phyloP scores from a whole-genome alignment of 2,329 filamentous ascomycete species.

The Dactylellina drechsleri region DNA sequence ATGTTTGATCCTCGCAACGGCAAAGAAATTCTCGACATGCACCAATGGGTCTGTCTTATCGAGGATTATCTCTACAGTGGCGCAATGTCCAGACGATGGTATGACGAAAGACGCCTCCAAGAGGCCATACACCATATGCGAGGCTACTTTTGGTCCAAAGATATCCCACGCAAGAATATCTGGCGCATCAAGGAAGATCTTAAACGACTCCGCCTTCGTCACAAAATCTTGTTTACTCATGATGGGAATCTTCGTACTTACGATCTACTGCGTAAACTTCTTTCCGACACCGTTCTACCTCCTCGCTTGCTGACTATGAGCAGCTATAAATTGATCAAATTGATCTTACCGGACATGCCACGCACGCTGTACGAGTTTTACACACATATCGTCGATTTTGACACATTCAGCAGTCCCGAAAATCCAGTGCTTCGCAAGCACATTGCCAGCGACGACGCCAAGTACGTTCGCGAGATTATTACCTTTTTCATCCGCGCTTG shows the following conservation, averaged over 20 bases:
- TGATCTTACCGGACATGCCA: conserved; percentile 29
- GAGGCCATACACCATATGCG: conserved; percentile 37
- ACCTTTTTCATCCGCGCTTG: conserved; percentile 30
- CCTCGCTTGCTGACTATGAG: conserved; percentile 44
- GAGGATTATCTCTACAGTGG: conserved; percentile 24
- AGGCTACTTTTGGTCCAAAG: conserved; percentile 31
- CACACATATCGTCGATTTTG: conserved; percentile 28
- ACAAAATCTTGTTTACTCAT: conserved; percentile 41
- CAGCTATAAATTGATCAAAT: conserved; percentile 30
- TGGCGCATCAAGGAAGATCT: conserved; percentile 34
- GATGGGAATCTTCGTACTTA: conserved; percentile 40
- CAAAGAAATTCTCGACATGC: conserved; percentile 27
- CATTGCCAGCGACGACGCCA: conserved; percentile 22
- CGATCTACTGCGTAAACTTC: conserved; percentile 29
- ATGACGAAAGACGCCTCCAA: conserved; percentile 14
- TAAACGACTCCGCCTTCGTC: conserved; percentile 10
- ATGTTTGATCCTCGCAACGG: conserved; percentile 47
- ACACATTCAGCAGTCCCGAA: conserved; percentile 13
- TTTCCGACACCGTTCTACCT: conserved; percentile 12
- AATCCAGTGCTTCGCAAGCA: conserved; percentile 4
- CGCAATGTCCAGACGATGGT: conserved; percentile 45
- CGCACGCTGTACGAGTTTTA: conserved; percentile 32
- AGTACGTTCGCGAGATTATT: conserved; percentile 33
- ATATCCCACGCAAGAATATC: conserved; percentile 24
- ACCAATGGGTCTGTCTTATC: conserved; percentile 37